These are phyloP conservation scores for Zymoseptoria pseudotritici DNA, from an alignment of 2,329 filamentous ascomycete genomes.

Conservation along the genomic window DNA sequence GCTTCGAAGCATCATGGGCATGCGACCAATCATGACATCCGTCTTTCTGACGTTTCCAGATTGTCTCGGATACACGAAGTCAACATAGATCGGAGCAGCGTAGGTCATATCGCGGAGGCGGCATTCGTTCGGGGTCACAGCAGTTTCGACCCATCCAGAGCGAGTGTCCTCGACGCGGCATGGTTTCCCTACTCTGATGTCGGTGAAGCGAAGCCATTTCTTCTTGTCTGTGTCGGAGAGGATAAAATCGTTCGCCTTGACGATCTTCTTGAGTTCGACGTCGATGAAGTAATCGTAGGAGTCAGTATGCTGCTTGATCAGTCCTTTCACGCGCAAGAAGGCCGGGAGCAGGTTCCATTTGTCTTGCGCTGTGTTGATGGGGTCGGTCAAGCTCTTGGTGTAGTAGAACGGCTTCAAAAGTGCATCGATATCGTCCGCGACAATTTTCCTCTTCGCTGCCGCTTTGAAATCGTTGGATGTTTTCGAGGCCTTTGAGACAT, in stretches of 20 bases:
- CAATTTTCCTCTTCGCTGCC: slow-evolving; percentile 15
- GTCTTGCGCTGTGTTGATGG: slow-evolving; percentile 67
- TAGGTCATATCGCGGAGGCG: slow-evolving; percentile 97
- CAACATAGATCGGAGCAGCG: slow-evolving; percentile 84
- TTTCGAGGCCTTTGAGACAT: slow-evolving; percentile 1
- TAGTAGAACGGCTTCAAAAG: slow-evolving; percentile 64
- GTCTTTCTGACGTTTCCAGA: slow-evolving; percentile 66
- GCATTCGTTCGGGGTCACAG: slow-evolving; percentile 88
- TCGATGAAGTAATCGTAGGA: slow-evolving; percentile 99
- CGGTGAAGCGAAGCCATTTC: slow-evolving; percentile 64
- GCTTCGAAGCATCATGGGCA: slow-evolving; percentile 96
- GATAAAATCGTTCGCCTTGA: slow-evolving; percentile 81
- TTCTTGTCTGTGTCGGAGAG: slow-evolving; percentile 86
- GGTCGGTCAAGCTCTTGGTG: slow-evolving; percentile 59
- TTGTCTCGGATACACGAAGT: slow-evolving; percentile 83
- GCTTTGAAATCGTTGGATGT: neutral
- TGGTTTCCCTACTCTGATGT: slow-evolving; percentile 79
- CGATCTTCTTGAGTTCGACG: slow-evolving; percentile 92
- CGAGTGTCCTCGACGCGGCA: slow-evolving; percentile 69
- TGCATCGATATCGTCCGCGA: slow-evolving; percentile 44
- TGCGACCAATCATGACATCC: slow-evolving; percentile 71
- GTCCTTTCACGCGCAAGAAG: slow-evolving; percentile 95
- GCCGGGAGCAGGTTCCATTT: slow-evolving; percentile 96
- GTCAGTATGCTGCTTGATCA: slow-evolving; percentile 96
- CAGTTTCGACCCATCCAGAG: slow-evolving; percentile 58